Base-by-base conservation (phyloP, 2,329 filamentous ascomycete species). In the Sclerotinia subarctica region DNA sequence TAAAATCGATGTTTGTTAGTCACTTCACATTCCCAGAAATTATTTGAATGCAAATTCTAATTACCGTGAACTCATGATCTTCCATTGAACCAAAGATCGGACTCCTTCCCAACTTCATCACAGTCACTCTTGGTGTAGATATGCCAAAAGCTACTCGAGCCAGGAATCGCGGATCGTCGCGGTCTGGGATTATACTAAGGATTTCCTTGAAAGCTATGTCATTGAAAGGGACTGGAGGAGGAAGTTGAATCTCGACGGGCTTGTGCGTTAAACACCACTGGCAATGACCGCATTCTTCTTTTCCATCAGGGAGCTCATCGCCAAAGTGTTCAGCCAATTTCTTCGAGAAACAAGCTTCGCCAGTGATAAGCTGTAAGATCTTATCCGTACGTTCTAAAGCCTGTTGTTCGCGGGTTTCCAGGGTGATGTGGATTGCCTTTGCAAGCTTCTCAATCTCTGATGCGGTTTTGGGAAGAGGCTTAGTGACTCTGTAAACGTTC, bases 91-190 rank as follows among this genome's bases (percentile, higher is more conserved):
- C 82, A 73, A 87, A 88, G 0, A 83, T 79, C 0, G 69, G 46
- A 10, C 75, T 75, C 63, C 78, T 82, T 17, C 81, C 78, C 44
- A 88, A 71, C 73, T 82, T 85, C 64, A 86, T 74, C 49, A 78
- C 75, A 6, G 77, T 80, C 0, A 86, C 80, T 1, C 86, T 77
- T 0, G 87, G 87, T 71, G 85, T 89, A 56, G 79, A 80, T 73
- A 89, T 88, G 0, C 87, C 87, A 74, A 88, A 89, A 0, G 86
- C 87, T 5, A 89, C 77, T 26, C 84, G 80, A 0, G 87, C 85
- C 38, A 89, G 77, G 70, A 88, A 84, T 17, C 86, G 77, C 2
- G 87, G 80, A 73, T 90, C 87, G 58, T 89, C 84, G 2, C 84
- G 79, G 0, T 82, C 80, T 0, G 77, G 72, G 17, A 83, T 82